Conservation (phyloP, 495 filamentous ascomycete genomes). For the Penicillium cinerascens region DNA sequence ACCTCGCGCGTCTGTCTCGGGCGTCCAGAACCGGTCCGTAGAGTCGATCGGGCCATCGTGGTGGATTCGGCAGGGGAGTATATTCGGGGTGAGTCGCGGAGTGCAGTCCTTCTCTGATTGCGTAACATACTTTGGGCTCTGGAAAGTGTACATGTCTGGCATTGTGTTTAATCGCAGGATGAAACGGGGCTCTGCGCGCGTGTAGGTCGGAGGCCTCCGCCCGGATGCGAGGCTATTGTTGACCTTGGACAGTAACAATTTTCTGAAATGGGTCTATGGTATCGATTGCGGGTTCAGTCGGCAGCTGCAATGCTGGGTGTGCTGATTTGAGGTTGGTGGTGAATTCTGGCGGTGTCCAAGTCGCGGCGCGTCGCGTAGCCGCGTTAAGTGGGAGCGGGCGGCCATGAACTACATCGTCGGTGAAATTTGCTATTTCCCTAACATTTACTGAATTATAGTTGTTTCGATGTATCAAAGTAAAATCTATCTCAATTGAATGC, state of each 20-base stretch:
- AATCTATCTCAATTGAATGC: constrained; percentile 8
- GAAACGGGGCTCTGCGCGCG: neutral
- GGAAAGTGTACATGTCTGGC: constrained; percentile 42
- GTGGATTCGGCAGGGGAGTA: constrained; percentile 81
- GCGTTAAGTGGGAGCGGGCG: constrained; percentile 31
- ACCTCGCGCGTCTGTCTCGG: constrained; percentile 46
- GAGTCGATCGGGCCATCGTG: constrained; percentile 70
- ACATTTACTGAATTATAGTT: neutral
- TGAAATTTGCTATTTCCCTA: neutral
- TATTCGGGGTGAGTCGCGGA: constrained; percentile 57
- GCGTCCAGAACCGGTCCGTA: constrained; percentile 68
- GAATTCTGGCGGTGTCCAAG: constrained; percentile 6
- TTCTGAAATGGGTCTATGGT: neutral
- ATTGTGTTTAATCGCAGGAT: constrained; percentile 11
- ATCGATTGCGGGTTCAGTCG: neutral
- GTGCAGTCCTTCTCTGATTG: constrained; percentile 10
- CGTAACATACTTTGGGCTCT: constrained; percentile 21
- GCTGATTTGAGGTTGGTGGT: neutral
- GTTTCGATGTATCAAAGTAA: neutral
- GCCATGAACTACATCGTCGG: neutral
- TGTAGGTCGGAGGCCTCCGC: neutral
- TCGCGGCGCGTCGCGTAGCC: constrained; percentile 36
- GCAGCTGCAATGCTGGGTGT: neutral
- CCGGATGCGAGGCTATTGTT: neutral
- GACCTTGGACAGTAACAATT: neutral